Evolutionary conservation across 352 stramenopile genomes (phyloP), one percentile per base, ranked within the genome.

Genomic region (Bremia lactucae): DNA sequence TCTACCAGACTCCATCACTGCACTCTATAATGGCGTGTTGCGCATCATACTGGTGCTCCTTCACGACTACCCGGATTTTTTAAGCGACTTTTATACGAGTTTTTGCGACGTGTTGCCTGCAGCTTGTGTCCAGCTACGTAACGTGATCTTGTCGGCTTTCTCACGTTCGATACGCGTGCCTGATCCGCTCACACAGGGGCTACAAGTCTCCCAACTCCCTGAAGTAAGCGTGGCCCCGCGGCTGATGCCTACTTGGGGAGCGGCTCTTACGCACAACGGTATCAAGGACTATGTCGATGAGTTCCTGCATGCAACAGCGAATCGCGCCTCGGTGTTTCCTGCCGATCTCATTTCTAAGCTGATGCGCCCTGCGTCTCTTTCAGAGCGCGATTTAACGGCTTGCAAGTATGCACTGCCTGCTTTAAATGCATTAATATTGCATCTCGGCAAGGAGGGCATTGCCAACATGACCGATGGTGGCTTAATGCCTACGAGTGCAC

Each of bases 51-150:
- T 99, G 28, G 94, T 99, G 44, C 65, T 99, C 13, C 66, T 99
- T 39, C 96, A 99, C 62, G 96, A 99, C 62, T 98, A 98, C 60
- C 96, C 96, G 8, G 90, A 98, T 49, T 99, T 99, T 55, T 52
- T 99, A 19, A 90, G 83, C 50, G 95, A 96, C 41, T 98, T 98
- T 60, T 97, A 99, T 70, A 81, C 97, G 35, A 97, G 86, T 36
- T 97, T 99, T 44, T 98, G 95, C 68, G 96, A 98, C 48, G 87
- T 98, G 19, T 91, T 99, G 28, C 96, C 96, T 5, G 70, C 96
- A 3, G 89, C 87, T 36, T 98, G 94, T 62, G 89, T 99, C 28
- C 96, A 99, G 60, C 72, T 99, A 31, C 83, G 96, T 26, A 99
- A 99, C 59, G 75, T 99, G 31, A 87, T 99, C 31, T 65, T 99